Conservation (phyloP, 1,139 yeast species). For the Kodamaea sp. region DNA sequence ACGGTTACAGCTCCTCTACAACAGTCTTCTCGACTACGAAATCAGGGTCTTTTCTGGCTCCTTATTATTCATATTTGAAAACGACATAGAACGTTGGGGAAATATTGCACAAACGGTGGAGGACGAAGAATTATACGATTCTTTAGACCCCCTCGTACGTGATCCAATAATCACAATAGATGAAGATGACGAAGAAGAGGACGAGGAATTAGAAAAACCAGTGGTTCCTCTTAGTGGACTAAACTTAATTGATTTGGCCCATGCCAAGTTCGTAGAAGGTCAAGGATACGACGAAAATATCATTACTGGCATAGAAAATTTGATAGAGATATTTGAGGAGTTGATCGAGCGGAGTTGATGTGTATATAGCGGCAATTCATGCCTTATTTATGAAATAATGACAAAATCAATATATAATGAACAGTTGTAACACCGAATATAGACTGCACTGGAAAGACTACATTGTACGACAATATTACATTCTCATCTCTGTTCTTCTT, state of each 20-base stretch:
- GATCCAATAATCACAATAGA: slow-evolving; percentile 22
- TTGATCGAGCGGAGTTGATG: slow-evolving; percentile 12
- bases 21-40: slow-evolving; percentile 62
- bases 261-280: slow-evolving; percentile 64
- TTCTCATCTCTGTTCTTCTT: no score
- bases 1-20: slow-evolving; percentile 64
- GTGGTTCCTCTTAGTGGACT: slow-evolving; percentile 51
- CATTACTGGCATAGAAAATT: slow-evolving; percentile 63
- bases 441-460: no score
- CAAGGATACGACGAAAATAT: slow-evolving; percentile 73
- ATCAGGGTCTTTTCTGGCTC: slow-evolving; percentile 75
- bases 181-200: slow-evolving; percentile 20
- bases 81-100: slow-evolving; percentile 54
- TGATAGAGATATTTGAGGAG: slow-evolving; percentile 46
- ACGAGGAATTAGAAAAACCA: slow-evolving; percentile 21
- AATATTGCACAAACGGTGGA: slow-evolving; percentile 10
- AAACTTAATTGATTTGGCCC: slow-evolving; percentile 87
- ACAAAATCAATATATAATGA: no score
- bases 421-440: no score
- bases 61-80: slow-evolving; percentile 72
- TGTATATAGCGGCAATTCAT: no score
- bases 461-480: no score
- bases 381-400: no score
- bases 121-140: slow-evolving; percentile 26
- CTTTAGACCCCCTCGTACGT: slow-evolving; percentile 40